A percentile compares a stretch with the other conserved stretches of the same genome.
Conservation (phyloP, 306 rosid species). For the Medicago arabica region DNA sequence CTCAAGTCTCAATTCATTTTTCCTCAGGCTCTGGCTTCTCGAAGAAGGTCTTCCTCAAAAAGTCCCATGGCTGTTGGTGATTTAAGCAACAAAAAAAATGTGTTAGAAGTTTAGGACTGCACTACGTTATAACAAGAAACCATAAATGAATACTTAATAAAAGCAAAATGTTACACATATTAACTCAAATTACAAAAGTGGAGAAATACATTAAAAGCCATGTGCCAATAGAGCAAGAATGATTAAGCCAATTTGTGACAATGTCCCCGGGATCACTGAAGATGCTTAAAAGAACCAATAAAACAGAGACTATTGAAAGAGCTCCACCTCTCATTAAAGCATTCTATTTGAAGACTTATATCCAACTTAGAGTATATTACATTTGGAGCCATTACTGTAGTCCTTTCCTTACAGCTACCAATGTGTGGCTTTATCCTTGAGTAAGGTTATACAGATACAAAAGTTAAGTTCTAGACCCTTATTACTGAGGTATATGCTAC, state of each 20-base stretch:
- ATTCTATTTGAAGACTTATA: slow-evolving; percentile 16
- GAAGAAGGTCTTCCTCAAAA: slow-evolving; percentile 75
- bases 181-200: background rate
- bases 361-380: background rate
- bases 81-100: slow-evolving; percentile 19
- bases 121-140: slow-evolving; percentile 12
- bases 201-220: slow-evolving; percentile 21
- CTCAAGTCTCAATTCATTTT: slow-evolving; percentile 48
- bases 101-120: slow-evolving; percentile 28
- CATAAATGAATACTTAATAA: background rate
- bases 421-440: background rate
- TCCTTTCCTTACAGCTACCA: background rate
- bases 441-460: slow-evolving; percentile 18
- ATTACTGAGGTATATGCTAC: slow-evolving; percentile 12
- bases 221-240: slow-evolving; percentile 13
- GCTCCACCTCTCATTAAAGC: slow-evolving; percentile 15
- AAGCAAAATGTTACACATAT: slow-evolving; percentile 2
- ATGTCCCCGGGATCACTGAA: slow-evolving; percentile 17
- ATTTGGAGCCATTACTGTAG: slow-evolving; percentile 1
- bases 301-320: background rate
- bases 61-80: slow-evolving; percentile 74
- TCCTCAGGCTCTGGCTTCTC: slow-evolving; percentile 72
- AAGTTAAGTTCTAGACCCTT: background rate
- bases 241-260: slow-evolving; percentile 16
- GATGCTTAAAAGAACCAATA: slow-evolving; percentile 15